phyloP scores from a whole-genome alignment of 768 basidiomycete genomes.

The Termitomyces sp. region DNA sequence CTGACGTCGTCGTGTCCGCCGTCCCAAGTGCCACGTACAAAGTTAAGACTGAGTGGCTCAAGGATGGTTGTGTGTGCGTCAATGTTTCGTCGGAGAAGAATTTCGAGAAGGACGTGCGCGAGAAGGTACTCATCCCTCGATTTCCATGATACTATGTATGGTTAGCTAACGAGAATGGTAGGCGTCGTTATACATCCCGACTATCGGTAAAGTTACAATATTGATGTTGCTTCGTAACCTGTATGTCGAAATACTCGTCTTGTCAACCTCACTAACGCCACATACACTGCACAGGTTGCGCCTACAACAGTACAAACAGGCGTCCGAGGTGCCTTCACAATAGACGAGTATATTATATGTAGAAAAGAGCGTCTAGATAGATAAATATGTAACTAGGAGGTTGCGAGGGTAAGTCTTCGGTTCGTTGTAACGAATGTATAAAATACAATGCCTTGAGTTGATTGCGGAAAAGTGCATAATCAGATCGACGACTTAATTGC shows the following conservation, averaged over 20 bases:
- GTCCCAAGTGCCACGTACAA: conserved; percentile 86
- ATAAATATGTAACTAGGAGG: conserved; percentile 20
- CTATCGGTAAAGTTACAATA: conserved; percentile 97
- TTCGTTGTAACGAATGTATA: conserved; percentile 21
- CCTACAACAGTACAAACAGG: conserved; percentile 45
- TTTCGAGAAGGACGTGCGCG: conserved; percentile 88
- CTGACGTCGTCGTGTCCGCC: conserved; percentile 92
- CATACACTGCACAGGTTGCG: conserved; percentile 37
- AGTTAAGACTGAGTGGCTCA: conserved; percentile 81
- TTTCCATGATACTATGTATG: not conserved
- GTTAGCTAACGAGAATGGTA: conserved; percentile 19
- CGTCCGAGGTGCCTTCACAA: conserved; percentile 18
- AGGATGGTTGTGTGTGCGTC: conserved; percentile 90
- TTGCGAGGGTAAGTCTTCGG: conserved; percentile 15
- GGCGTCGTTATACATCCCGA: conserved; percentile 93
- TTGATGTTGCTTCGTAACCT: conserved; percentile 95
- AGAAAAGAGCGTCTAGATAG: conserved; percentile 20
- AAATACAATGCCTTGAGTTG: conserved; percentile 23
- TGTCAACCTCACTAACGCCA: not conserved
- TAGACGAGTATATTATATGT: conserved; percentile 27
- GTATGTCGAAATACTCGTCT: conserved; percentile 39
- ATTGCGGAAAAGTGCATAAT: conserved; percentile 8
- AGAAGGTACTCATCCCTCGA: conserved; percentile 54
- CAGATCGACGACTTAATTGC: not conserved
- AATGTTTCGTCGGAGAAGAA: conserved; percentile 97